These are phyloP conservation scores for Trypanosoma rangeli DNA, from an alignment of 208 protist genomes.

Conservation along the genomic window DNA sequence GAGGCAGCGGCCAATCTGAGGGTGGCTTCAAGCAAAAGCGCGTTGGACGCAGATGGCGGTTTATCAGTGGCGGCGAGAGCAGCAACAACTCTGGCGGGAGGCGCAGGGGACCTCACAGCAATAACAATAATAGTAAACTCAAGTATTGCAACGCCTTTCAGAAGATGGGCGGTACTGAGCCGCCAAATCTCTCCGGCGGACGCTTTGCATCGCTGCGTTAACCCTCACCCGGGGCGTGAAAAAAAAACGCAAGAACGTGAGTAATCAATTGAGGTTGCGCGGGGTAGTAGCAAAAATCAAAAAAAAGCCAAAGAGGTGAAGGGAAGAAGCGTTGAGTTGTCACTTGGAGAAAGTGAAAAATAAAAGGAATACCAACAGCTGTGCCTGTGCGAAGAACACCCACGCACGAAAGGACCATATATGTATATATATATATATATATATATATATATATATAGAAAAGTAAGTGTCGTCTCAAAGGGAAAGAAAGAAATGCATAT, in stretches of 20 bases:
- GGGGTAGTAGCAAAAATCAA: too few relatives aligned
- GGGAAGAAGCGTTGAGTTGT: neutral
- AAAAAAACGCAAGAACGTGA: too few relatives aligned
- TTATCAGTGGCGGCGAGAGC: slow-evolving; percentile 11
- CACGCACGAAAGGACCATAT: neutral
- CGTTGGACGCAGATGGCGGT: slow-evolving; percentile 6
- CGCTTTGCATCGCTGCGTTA: slow-evolving; percentile 32
- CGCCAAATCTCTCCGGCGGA: slow-evolving; percentile 24
- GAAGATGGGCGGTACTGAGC: neutral
- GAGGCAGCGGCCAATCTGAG: too few relatives aligned
- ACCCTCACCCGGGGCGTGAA: neutral
- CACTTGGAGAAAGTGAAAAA: neutral
- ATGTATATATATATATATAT: neutral
- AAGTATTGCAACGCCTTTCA: neutral
- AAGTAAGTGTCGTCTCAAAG: neutral
- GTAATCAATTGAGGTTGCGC: too few relatives aligned
- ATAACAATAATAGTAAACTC: slow-evolving; percentile 2
- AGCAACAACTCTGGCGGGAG: slow-evolving; percentile 14
- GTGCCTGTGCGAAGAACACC: neutral
- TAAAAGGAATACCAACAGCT: neutral
- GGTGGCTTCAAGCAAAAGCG: slow-evolving; percentile 5
- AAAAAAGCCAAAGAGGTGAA: neutral
- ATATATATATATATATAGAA: neutral
- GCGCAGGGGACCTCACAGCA: slow-evolving; percentile 14
- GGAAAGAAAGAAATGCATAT: neutral